Evolutionary conservation across 331 rosid genomes (phyloP).

Genomic region (Stylosanthes scabra): DNA sequence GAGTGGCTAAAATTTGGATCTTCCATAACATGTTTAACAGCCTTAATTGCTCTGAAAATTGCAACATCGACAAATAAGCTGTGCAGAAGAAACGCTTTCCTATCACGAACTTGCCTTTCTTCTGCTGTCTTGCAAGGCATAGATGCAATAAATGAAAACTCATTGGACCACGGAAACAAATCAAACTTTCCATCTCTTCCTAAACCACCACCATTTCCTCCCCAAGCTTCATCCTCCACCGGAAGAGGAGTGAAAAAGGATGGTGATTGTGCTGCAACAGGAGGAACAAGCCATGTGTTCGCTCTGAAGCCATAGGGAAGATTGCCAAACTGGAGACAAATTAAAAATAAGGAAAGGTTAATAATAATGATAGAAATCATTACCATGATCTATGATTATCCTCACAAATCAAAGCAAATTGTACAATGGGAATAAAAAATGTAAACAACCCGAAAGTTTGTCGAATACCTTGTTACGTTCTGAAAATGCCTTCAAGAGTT

Average conservation of each 20-base stretch:
- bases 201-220: conserved; percentile 96
- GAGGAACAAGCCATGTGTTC: conserved; percentile 98
- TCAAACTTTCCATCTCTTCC: conserved; percentile 85
- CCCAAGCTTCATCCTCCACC: conserved; percentile 89
- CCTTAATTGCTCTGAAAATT: conserved; percentile 80
- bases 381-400: conserved; percentile 15
- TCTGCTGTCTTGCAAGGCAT: conserved; percentile 97
- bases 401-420: conserved; percentile 5
- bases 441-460: background rate
- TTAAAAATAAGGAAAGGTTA: conserved; percentile 5
- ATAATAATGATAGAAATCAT: conserved; percentile 7
- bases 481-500: conserved; percentile 84
- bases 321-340: conserved; percentile 83
- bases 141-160: conserved; percentile 78
- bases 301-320: conserved; percentile 97
- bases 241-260: conserved; percentile 83
- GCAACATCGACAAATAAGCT: conserved; percentile 93
- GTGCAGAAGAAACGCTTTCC: conserved; percentile 96
- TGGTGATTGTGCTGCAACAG: conserved; percentile 71
- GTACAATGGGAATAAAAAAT: background rate
- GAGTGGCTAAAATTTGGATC: conserved; percentile 46
- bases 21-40: conserved; percentile 65
- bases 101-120: conserved; percentile 95
- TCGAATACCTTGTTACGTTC: conserved; percentile 88
- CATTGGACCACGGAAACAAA: conserved; percentile 87